Base-by-base conservation (phyloP, 2,329 filamentous ascomycete genomes). In the Cordyceps cateniannulata region DNA sequence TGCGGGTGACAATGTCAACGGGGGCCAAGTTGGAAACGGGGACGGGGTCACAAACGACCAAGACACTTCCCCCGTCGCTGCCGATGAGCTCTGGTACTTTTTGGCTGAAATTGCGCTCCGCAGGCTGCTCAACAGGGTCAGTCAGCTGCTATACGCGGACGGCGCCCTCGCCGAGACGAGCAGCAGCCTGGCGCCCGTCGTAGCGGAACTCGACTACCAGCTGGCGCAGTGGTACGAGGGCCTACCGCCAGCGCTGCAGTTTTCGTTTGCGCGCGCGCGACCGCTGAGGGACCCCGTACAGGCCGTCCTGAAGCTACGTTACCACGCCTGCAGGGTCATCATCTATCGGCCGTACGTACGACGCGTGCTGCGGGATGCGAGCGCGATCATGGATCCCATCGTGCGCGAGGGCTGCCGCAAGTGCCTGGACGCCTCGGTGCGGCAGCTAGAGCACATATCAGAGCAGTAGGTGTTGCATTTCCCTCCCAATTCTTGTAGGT, bases 81-180 rank as follows among this genome's bases (percentile, higher is more conserved):
- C 85, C 53, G 90, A 93, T 67, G 89, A 93, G 62, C 77, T 93
- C 16, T 93, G 90, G 89, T 95, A 95, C 69, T 93, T 93, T 67
- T 77, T 93, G 32, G 90, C 90, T 42, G 90, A 93, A 68, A 93
- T 95, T 64, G 90, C 89, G 5, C 77, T 95, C 14, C 84, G 90
- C 50, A 80, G 90, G 60, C 81, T 95, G 3, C 80, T 93, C 66
- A 92, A 92, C 71, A 82, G 89, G 62, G 88, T 91, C 67, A 91
- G 87, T 75, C 88, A 91, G 70, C 84, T 91, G 67, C 88, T 92
- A 64, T 92, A 92, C 71, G 88, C 87, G 52, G 88, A 89, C 68
- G 85, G 88, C 68, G 87, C 85, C 3, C 84, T 86, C 72, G 82
- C 86, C 18, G 88, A 88, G 14, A 88, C 89, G 20, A 85, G 85